A percentile compares a stretch with the other conserved stretches of the same genome.
Conservation (phyloP, 495 filamentous ascomycete species). For the Trichoderma orchidacearum region DNA sequence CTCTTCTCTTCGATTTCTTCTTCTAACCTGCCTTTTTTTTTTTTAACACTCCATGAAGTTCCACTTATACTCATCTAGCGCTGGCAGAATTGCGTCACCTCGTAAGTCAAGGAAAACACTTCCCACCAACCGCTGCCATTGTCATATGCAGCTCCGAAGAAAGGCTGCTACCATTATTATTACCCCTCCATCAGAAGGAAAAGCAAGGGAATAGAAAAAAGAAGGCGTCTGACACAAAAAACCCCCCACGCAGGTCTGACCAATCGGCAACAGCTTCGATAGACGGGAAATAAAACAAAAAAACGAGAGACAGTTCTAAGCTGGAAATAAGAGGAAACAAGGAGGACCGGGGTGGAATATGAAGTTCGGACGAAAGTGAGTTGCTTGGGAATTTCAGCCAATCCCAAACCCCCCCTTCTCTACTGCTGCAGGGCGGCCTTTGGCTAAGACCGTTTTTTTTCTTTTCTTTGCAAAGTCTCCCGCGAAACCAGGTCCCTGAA, state of each 20-base stretch:
- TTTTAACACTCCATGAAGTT: no score
- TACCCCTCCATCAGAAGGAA: neutral
- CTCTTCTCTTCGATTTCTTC: neutral
- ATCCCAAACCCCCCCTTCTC: neutral
- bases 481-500: slow-evolving; percentile 91
- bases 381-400: neutral
- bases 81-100: neutral
- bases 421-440: neutral
- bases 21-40: neutral
- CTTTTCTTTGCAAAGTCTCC: slow-evolving; percentile 39
- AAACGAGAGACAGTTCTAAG: neutral
- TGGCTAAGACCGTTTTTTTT: neutral
- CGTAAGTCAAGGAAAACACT: neutral
- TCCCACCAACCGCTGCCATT: no score
- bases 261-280: no score
- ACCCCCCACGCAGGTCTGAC: neutral
- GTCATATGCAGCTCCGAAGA: no score
- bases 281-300: neutral
- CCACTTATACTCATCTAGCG: neutral
- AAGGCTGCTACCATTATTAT: no score
- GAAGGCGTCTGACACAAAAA: neutral
- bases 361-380: slow-evolving; percentile 70
- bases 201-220: neutral
- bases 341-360: slow-evolving; percentile 22
- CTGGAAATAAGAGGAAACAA: slow-evolving; percentile 3